These are phyloP conservation scores for Rasamsonia emersonii DNA, from an alignment of 2,329 filamentous ascomycete genomes.

Conservation along the genomic window DNA sequence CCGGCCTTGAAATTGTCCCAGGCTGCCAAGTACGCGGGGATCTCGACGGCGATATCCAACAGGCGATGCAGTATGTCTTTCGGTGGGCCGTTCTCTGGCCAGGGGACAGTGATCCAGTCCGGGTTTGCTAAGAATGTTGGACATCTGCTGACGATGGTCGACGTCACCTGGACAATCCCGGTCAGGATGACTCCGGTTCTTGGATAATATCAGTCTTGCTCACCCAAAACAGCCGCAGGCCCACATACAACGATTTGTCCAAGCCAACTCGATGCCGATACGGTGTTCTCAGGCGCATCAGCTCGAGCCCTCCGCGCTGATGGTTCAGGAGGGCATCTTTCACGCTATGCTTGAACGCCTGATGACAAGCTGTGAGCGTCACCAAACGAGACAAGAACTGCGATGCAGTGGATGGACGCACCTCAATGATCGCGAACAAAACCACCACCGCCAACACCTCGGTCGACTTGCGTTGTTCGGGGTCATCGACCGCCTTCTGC, in stretches of 20 bases:
- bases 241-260: slow-evolving; percentile 18
- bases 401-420: slow-evolving; percentile 3
- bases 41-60: slow-evolving; percentile 18
- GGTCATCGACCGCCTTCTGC: slow-evolving; percentile 13
- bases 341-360: slow-evolving; percentile 20
- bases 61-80: slow-evolving; percentile 19
- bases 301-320: slow-evolving; percentile 17
- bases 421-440: slow-evolving; percentile 18
- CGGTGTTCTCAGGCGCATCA: slow-evolving; percentile 14
- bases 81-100: slow-evolving; percentile 10
- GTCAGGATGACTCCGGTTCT: background rate
- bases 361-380: background rate
- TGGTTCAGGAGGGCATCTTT: slow-evolving; percentile 17
- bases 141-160: slow-evolving; percentile 15
- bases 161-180: slow-evolving; percentile 13
- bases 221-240: slow-evolving; percentile 21
- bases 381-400: background rate
- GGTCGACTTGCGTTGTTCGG: slow-evolving; percentile 13
- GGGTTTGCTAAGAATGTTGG: slow-evolving; percentile 16
- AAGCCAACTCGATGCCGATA: slow-evolving; percentile 18
- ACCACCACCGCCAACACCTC: slow-evolving; percentile 17
- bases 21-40: slow-evolving; percentile 15
- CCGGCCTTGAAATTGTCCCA: slow-evolving; percentile 13
- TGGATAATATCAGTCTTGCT: background rate
- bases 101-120: slow-evolving; percentile 19